phyloP scores from a whole-genome alignment of 2,329 filamentous ascomycete species.

The Gnomoniopsis smithogilvyi region DNA sequence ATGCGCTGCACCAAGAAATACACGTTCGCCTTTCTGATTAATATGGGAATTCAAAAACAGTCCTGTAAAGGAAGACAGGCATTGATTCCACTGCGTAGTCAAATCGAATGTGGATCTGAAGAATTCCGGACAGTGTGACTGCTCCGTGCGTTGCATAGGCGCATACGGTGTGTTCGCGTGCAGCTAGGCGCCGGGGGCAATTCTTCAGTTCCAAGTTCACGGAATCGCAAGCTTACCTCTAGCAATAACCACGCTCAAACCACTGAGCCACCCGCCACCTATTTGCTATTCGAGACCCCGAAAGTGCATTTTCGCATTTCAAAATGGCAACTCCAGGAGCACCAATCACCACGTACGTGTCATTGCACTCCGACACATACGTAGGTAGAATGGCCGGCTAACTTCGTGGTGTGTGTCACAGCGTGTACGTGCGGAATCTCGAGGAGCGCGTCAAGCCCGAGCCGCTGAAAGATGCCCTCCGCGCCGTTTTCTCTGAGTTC shows the following conservation, averaged over 20 bases:
- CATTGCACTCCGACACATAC: conserved; percentile 67
- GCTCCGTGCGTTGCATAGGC: not conserved
- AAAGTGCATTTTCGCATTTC: not conserved
- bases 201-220: not conserved
- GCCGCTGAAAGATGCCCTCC: conserved; percentile 68
- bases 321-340: conserved; percentile 36
- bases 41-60: too few relatives aligned
- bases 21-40: too few relatives aligned
- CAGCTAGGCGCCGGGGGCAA: too few relatives aligned
- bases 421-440: conserved; percentile 75
- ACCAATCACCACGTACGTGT: conserved; percentile 67
- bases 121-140: not conserved
- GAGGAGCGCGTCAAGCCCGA: conserved; percentile 89
- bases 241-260: not conserved
- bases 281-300: not conserved
- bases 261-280: not conserved
- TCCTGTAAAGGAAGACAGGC: too few relatives aligned
- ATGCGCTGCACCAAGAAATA: too few relatives aligned
- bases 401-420: conserved; percentile 32
- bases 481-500: conserved; percentile 82
- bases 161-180: not conserved
- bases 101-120: not conserved
- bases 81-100: too few relatives aligned
- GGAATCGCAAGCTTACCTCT: not conserved
- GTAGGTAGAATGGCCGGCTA: conserved; percentile 30